phyloP scores from a whole-genome alignment of 2,329 filamentous ascomycete genomes.

The Neurospora sp. region DNA sequence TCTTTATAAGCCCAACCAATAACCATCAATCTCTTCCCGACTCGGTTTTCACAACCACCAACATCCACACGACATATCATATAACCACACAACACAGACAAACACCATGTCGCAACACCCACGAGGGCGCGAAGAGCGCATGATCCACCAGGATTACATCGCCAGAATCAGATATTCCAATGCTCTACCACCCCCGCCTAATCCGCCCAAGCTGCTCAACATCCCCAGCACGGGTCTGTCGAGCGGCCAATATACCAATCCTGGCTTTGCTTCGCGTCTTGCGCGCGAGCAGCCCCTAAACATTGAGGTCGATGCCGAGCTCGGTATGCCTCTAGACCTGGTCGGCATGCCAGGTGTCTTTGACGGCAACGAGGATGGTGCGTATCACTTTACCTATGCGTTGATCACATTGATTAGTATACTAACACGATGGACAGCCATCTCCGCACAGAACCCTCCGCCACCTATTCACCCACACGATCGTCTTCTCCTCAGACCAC shows the following conservation, averaged over 20 bases:
- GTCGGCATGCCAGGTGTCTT: constrained; percentile 93
- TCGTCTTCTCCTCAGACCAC: constrained; percentile 69
- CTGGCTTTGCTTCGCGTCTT: constrained; percentile 80
- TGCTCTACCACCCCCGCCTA: constrained; percentile 85
- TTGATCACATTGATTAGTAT: constrained; percentile 8
- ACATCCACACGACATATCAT: background rate
- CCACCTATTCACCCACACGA: constrained; percentile 75
- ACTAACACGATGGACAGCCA: constrained; percentile 44
- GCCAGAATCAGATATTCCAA: constrained; percentile 93
- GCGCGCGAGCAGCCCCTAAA: constrained; percentile 88
- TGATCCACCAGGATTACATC: constrained; percentile 90
- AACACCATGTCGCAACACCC: constrained; percentile 33
- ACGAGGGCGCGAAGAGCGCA: constrained; percentile 41
- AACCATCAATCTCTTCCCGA: constrained; percentile 12
- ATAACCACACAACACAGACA: background rate
- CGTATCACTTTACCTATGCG: constrained; percentile 21
- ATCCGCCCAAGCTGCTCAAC: constrained; percentile 91
- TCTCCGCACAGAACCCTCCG: constrained; percentile 65
- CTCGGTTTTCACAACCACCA: background rate
- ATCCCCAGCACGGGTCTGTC: constrained; percentile 89
- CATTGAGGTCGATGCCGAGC: constrained; percentile 93
- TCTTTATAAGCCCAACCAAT: background rate
- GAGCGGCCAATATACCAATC: constrained; percentile 79
- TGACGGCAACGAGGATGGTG: constrained; percentile 89
- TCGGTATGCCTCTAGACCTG: constrained; percentile 94